phyloP scores from a whole-genome alignment of 345 rosid species.

The Linum tenue region DNA sequence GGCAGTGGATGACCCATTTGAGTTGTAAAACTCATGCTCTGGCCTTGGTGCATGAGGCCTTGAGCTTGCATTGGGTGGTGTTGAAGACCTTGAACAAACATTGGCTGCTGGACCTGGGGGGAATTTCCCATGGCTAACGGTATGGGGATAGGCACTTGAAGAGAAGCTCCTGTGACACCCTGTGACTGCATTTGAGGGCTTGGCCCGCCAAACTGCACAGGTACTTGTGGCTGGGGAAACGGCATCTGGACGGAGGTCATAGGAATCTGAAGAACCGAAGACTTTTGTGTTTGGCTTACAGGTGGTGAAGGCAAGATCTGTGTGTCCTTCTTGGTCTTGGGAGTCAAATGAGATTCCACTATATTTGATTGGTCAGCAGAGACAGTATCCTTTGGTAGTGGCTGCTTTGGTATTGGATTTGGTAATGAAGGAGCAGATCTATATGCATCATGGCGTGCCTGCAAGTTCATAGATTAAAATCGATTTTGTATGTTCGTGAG shows the following conservation, averaged over 20 bases:
- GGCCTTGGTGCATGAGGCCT: conserved; percentile 81
- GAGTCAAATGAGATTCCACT: conserved; percentile 34
- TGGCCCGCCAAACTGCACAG: conserved; percentile 65
- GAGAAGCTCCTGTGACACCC: conserved; percentile 40
- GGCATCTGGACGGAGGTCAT: conserved; percentile 61
- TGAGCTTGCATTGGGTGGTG: conserved; percentile 66
- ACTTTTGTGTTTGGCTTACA: conserved; percentile 46
- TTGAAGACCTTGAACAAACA: conserved; percentile 63
- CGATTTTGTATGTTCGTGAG: neutral
- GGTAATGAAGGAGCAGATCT: conserved; percentile 35
- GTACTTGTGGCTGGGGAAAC: conserved; percentile 57
- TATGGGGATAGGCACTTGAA: conserved; percentile 69
- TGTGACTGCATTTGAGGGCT: conserved; percentile 72
- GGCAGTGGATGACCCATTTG: conserved; percentile 57
- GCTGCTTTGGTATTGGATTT: conserved; percentile 46
- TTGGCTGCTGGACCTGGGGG: conserved; percentile 56
- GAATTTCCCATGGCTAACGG: conserved; percentile 57
- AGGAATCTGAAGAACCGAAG: conserved; percentile 40
- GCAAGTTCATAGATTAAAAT: conserved; percentile 21
- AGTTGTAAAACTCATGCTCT: conserved; percentile 53
- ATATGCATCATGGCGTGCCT: conserved; percentile 59
- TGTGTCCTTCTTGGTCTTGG: conserved; percentile 45
- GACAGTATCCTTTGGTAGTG: conserved; percentile 38
- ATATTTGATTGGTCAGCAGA: conserved; percentile 32
- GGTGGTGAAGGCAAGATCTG: conserved; percentile 39